Evolutionary conservation across 352 stramenopile species (phyloP), one percentile per base, ranked within the genome.

Genomic region (Phytophthora rubi): DNA sequence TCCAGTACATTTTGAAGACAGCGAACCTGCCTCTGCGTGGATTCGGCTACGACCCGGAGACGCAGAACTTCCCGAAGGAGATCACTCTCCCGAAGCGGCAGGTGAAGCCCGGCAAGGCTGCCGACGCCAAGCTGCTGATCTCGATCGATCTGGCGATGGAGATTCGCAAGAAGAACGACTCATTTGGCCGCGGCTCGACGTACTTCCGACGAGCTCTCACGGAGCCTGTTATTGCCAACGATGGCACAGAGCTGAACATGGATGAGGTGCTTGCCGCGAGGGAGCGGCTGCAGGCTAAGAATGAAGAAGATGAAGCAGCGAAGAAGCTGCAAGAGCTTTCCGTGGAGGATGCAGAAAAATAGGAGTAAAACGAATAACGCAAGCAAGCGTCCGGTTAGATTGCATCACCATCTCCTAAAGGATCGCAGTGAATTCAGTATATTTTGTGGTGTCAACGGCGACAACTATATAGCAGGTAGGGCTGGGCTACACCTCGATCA

Each of bases 41-140:
- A 37, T 96, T 96, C 70, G 89, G 89, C n/a, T 96, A 96, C 62
- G 88, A 96, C 64, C 80, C 89, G 1, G 82, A 75, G 56, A 95
- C 85, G 26, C 89, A 96, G 49, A 75, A 87, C 26, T 96, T 96
- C 54, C 89, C 89, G 0, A 65, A 85, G 4, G 53, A 88, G 33
- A 92, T 96, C 55, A 72, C 57, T 18, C 66, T 96, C 15, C 89
- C 89, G 1, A 86, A 85, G n/a, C 83, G 88, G 15, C 88, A 96
- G 69, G 85, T 96, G 8, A 94, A 94, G 66, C 86, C 83, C 0
- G 86, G 83, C 33, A 90, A 86, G 65, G 57, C 74, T 28, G 18
- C 45, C 4, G 76, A 64, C 3, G 81, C 81, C 0, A 68, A 82
- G 65, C 65, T 96, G 35, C 65, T 90, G 59, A 80, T 95, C 30